Percentiles rank a stretch among this genome's conserved stretches.
Evolutionary conservation across 768 basidiomycete genomes (phyloP).

Genomic region (Jaapia argillacea): DNA sequence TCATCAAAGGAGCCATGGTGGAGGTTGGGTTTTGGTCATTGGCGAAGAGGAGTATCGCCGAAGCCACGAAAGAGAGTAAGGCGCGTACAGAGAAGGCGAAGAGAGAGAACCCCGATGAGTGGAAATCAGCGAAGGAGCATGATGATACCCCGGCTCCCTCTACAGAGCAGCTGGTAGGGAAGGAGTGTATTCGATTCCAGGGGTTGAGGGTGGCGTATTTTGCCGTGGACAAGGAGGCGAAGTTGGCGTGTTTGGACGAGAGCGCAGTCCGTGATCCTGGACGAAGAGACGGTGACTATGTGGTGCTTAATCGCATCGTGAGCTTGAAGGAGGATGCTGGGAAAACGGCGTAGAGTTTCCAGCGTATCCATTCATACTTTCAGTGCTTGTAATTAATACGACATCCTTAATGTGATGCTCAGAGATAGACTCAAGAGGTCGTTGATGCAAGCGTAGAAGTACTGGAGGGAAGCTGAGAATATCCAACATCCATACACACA

Average conservation of each 20-base stretch:
- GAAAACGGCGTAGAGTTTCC: conserved; percentile 35
- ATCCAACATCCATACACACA: too few relatives aligned
- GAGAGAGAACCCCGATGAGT: conserved; percentile 28
- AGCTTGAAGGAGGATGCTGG: conserved; percentile 91
- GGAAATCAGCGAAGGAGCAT: conserved; percentile 21
- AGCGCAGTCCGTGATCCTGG: conserved; percentile 29
- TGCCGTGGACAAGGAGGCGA: conserved; percentile 80
- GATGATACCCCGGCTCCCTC: conserved; percentile 64
- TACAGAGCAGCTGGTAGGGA: conserved; percentile 73
- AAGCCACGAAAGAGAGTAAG: conserved; percentile 57
- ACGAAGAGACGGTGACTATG: conserved; percentile 58
- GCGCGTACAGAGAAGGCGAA: conserved; percentile 52
- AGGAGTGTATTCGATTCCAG: conserved; percentile 94
- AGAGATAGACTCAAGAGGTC: too few relatives aligned
- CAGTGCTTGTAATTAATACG: too few relatives aligned
- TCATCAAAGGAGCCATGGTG: conserved; percentile 72
- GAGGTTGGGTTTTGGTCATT: conserved; percentile 87
- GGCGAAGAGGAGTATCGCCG: conserved; percentile 53
- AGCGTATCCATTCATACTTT: too few relatives aligned
- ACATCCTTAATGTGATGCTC: too few relatives aligned
- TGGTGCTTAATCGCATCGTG: conserved; percentile 88
- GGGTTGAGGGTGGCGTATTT: conserved; percentile 95
- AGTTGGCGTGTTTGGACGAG: conserved; percentile 54
- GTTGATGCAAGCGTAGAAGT: too few relatives aligned
- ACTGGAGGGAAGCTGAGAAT: too few relatives aligned